Conservation (phyloP, 306 rosid species). For the Medicago arabica region DNA sequence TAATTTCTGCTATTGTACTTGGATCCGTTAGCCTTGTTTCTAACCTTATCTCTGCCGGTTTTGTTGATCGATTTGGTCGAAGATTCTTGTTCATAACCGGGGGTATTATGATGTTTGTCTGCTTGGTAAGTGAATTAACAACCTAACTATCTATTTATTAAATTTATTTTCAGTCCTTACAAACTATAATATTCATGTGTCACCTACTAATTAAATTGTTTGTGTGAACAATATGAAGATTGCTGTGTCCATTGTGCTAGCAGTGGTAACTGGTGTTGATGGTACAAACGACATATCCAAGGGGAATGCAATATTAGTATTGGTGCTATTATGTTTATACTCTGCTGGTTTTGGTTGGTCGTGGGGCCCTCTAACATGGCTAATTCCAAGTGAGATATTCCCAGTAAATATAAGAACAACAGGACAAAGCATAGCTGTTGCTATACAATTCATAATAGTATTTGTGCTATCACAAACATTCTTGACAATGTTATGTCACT, state of each 20-base stretch:
- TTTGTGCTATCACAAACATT: constrained; percentile 69
- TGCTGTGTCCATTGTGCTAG: constrained; percentile 63
- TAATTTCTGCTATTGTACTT: constrained; percentile 61
- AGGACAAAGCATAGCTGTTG: constrained; percentile 68
- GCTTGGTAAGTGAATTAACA: constrained; percentile 46
- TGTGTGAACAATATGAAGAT: constrained; percentile 44
- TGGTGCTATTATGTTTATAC: constrained; percentile 59
- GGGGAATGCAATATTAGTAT: constrained; percentile 53
- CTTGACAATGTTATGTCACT: constrained; percentile 71
- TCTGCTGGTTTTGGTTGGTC: constrained; percentile 88
- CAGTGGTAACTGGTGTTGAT: constrained; percentile 47
- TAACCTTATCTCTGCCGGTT: constrained; percentile 49
- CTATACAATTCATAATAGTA: constrained; percentile 48
- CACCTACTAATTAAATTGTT: neutral
- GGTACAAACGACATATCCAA: constrained; percentile 55
- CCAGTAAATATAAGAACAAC: constrained; percentile 67
- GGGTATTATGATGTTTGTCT: constrained; percentile 66
- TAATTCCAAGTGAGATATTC: constrained; percentile 78
- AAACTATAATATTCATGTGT: too few species aligned
- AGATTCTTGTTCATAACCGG: constrained; percentile 65
- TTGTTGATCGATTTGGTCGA: constrained; percentile 75
- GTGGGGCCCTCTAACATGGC: constrained; percentile 79
- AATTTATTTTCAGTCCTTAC: too few species aligned
- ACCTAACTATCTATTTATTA: neutral
- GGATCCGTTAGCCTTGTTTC: constrained; percentile 60